Evolutionary conservation across 306 rosid species (phyloP), one percentile per base, ranked within the genome.

Genomic region (Sicyos edulis): DNA sequence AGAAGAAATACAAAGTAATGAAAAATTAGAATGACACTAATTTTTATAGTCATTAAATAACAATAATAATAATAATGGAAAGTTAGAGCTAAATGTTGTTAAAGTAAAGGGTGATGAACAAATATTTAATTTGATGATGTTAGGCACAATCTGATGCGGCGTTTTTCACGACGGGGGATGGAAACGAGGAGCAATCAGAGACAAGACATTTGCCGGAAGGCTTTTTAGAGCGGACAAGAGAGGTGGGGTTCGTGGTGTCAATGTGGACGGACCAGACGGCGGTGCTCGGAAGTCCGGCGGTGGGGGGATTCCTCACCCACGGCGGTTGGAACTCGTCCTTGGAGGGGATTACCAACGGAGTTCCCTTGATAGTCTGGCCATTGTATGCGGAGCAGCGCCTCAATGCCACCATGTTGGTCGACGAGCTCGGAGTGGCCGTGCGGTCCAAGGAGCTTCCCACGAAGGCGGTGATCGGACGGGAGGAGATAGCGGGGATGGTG

Each of bases 341-440:
- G 1, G 91, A 84, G 56, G 71, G 88, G 21, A 8, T 84, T 8
- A 75, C 76, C 0, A 84, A 77, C 5, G 88, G 87, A 6, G 75
- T 82, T 22, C 87, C 88, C 0, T 72, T 87, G 75, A 29, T 87
- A 0, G 85, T 80, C 7, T 87, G 91, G 88, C 91, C 91, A 0
- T 47, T 87, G 0, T 84, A 87, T 6, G 81, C 88, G 0, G 88
- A 87, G 82, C 87, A 87, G 49, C 55, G 74, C 57, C 70, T 87
- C 81, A 87, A 78, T 20, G 88, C 91, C 0, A 64, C 81, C 9
- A 8, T 84, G 78, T 15, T 84, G 16, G 75, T 67, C 21, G 85
- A 82, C 68, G 88, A 84, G 58, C 2, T 87, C 0, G 73, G 78
- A 0, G 75, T 84, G 15, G 91, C 80, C 0, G 76, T 84, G 53